phyloP scores from a whole-genome alignment of 2,329 filamentous ascomycete genomes.

The Colletotrichum sp. region DNA sequence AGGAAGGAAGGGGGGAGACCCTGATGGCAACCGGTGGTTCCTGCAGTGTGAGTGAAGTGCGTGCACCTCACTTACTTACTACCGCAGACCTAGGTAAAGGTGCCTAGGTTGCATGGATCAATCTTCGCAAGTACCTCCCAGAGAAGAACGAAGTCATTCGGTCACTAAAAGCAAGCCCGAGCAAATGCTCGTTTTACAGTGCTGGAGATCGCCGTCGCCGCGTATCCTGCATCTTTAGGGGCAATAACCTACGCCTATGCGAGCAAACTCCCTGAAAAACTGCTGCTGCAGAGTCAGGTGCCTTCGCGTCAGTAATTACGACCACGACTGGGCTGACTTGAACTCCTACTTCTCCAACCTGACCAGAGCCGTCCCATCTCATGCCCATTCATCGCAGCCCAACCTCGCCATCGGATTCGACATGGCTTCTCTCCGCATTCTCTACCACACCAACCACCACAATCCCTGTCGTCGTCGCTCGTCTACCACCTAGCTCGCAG shows the following conservation, averaged over 20 bases:
- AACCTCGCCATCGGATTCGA: neutral
- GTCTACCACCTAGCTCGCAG: neutral
- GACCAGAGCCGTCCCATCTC: neutral
- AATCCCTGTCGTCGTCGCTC: neutral
- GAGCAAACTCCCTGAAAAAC: neutral
- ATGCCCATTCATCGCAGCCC: neutral
- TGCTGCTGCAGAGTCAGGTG: neutral
- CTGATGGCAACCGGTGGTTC: neutral
- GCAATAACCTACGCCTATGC: neutral
- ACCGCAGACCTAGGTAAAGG: too few species aligned
- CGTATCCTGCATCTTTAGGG: neutral
- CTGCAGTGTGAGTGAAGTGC: neutral
- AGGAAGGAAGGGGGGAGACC: neutral
- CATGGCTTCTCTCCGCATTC: neutral
- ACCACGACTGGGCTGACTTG: neutral
- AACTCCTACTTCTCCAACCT: neutral
- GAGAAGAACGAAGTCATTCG: neutral
- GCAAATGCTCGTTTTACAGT: neutral
- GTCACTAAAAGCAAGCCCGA: neutral
- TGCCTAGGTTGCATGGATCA: neutral
- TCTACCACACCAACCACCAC: neutral
- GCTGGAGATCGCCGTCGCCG: neutral
- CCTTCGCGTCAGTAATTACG: neutral
- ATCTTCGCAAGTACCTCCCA: neutral
- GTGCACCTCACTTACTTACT: neutral